Base-by-base conservation (phyloP, 2,329 filamentous ascomycete genomes). In the Pyricularia sp. region DNA sequence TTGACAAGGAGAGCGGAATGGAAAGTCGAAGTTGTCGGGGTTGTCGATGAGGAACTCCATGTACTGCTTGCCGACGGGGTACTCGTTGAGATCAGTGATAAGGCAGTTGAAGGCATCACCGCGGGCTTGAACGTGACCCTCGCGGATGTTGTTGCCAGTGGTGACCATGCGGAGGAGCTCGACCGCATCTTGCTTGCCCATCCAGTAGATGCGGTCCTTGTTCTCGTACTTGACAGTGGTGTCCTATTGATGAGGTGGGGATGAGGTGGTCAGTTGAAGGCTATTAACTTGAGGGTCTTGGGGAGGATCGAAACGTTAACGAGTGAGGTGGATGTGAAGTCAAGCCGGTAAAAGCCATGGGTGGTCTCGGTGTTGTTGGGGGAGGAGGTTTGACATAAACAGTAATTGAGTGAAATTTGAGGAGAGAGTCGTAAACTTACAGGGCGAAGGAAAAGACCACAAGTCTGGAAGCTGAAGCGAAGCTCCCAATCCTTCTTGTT, bases 401-500 rank as follows among this genome's bases (percentile, higher is more conserved):
- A 17, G 17, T 20, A 6, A 20, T 42, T 42, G 2, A 17, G 14
- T 3, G 4, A 17, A 4, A 42, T 10, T 10, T 42, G 23, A 61
- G 12, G 4, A 61, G 58, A 61, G 10, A 26, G 58, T 61, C 26
- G 5, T 26, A 25, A 61, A 61, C 58, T 61, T 61, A 61, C 58
- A 25, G 58, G 58, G 11, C 58, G 58, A 10, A 61, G 58, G 58
- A 61, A 61, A 14, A 61, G 23, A n/a, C 58, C 58, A 25, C 58
- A 61, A 14, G 58, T 26, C 5, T n/a, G 20, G 12, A 26, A 14
- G 58, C n/a, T 26, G 11, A 12, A 61, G 58, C 28, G 58, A 11
- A 61, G 58, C 58, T 61, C 58, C 58, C 58, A 61, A 25, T 61
- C 58, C 25, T 61, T 61, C 58, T 61, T 61, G 58, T 61, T 61